phyloP scores from a whole-genome alignment of 208 protist species.

The Acanthamoeba sp. region DNA sequence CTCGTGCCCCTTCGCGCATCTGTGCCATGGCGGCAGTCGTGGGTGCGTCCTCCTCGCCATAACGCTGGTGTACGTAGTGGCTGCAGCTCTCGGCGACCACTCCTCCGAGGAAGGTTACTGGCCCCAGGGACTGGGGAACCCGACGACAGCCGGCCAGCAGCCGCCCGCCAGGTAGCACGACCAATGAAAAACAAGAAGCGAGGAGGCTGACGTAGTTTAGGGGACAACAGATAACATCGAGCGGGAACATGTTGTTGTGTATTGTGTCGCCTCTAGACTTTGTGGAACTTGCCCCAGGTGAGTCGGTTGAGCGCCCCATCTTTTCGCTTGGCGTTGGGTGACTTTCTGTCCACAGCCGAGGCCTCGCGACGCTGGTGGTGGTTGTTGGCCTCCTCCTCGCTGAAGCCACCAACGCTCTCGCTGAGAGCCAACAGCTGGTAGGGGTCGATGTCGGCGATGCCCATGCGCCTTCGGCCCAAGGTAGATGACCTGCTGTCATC shows the following conservation, averaged over 20 bases:
- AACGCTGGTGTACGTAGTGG: too few relatives aligned
- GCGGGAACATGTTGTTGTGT: too few relatives aligned
- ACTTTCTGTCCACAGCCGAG: not conserved
- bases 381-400: not conserved
- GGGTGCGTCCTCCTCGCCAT: too few relatives aligned
- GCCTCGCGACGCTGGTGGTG: not conserved
- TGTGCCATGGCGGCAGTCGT: too few relatives aligned
- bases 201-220: too few relatives aligned
- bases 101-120: too few relatives aligned
- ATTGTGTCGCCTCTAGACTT: not conserved
- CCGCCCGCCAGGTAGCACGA: too few relatives aligned
- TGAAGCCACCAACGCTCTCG: constrained; percentile 68
- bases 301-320: not conserved
- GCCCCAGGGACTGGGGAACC: too few relatives aligned
- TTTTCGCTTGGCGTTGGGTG: constrained; percentile 16
- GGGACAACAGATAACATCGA: not conserved
- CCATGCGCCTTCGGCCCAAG: constrained; percentile 35
- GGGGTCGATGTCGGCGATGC: constrained; percentile 58
- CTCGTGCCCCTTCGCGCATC: too few relatives aligned
- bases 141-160: too few relatives aligned
- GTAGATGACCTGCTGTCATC: not conserved
- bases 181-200: too few relatives aligned
- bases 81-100: too few relatives aligned
- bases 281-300: not conserved
- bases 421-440: constrained; percentile 42